Base-by-base conservation (phyloP, 371 early-diverging fungal genomes). In the Cokeromyces recurvatus region DNA sequence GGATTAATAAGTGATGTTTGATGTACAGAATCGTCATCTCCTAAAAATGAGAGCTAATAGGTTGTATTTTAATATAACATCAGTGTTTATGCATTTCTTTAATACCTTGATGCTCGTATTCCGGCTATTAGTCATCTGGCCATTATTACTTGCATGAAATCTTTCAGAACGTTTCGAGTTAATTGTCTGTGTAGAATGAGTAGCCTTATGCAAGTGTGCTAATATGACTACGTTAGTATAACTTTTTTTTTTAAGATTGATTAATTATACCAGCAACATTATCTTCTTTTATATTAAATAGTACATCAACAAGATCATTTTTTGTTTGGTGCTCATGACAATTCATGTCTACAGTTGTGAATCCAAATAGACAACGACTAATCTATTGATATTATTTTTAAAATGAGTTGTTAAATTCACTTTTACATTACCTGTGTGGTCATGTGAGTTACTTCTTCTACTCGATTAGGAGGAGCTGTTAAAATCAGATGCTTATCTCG, bases 1-100 rank as follows among this genome's bases (percentile, higher is more conserved):
- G 74, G 74, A 56, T 66, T 74, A 4, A 74, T 56, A 9, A 67
- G 68, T n/a, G 62, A 44, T 10, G 45, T 24, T n/a, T n/a, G n/a
- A n/a, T 31, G 27, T 15, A 31, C 31, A n/a, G 62, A 57, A 12
- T 62, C 51, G 0, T 55, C 56, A 21, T 29, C 31, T n/a, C n/a
- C n/a, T 12, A 55, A 9, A 1, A 38, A 22, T 12, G 38, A 31
- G 17, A 45, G 41, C 48, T 52, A 41, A 17, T 32, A 10, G n/a
- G 14, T n/a, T 14, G 5, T 24, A 12, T 31, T 31, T 27, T 7
- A 27, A 27, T 7, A 27, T 27, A 5, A 27, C 5, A 27, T 5
- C 11, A 27, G 11, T 42, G 9, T 36, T n/a, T 8, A 6, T 29
- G 17, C 31, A 7, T 22, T 34, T 24, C 4, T 32, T 16, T 16